Evolutionary conservation across 192 early-diverging fungal genomes (phyloP), one percentile per base, ranked within the genome.

Genomic region (Coemansia sp.): DNA sequence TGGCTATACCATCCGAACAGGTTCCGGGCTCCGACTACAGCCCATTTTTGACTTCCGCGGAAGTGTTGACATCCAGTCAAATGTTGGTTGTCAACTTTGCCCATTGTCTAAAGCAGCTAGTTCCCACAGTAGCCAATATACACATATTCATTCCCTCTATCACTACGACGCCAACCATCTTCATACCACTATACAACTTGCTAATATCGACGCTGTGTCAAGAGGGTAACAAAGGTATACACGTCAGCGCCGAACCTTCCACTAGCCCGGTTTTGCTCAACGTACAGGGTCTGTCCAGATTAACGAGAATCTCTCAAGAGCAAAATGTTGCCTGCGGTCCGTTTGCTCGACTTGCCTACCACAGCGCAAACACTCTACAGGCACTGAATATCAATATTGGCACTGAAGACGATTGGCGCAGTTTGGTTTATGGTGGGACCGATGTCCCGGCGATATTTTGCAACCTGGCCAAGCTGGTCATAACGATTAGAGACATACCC

Each of bases 391-490:
- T 51, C 10, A 0, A 9, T 9, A 2, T 51, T 6, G n/a, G 8
- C 8, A 4, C n/a, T 24, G 48, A 51, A 20, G n/a, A 19, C 7
- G 20, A 51, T 11, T 51, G 48, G 20, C 9, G 0, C n/a, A 10
- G 13, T 2, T 17, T 51, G 22, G 48, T 51, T 0, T 51, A 22
- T 20, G 48, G 48, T 5, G 20, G 22, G 0, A 51, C 20, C 17
- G 0, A 24, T 0, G 48, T 51, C 19, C 0, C 20, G 8, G 19
- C 22, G 19, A 24, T 1, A 0, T 51, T 17, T 17, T 1, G 13
- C 17, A 9, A 5, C 9, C 2, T 51, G n/a, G 2, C n/a, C 0
- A 0, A 0, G 19, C 48, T 24, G 0, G 0, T 0, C 1, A 0
- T 51, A 24, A 20, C 22, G 6, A 0, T 24, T 51, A 17, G 0